A percentile compares a stretch with the other conserved stretches of the same genome.
Conservation (phyloP, 805 yeast species). For the Suhomyces sp. region DNA sequence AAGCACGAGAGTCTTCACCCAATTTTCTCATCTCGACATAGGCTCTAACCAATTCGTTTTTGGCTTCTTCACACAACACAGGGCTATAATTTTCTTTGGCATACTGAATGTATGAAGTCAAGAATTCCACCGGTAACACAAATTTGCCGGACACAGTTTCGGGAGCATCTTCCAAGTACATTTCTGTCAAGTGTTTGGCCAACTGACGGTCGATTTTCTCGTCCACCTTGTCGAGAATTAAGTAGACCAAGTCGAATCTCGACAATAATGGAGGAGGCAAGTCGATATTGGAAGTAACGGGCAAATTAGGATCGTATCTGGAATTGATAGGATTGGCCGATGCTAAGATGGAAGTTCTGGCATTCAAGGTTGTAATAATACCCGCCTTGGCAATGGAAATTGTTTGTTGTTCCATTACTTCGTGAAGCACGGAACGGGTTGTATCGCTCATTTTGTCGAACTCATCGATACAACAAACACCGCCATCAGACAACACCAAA, state of each 20-base stretch:
- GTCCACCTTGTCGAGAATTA: constrained; percentile 90
- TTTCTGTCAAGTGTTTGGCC: constrained; percentile 85
- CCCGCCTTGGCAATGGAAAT: constrained; percentile 98
- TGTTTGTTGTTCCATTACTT: constrained; percentile 99
- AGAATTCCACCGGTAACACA: constrained; percentile 79
- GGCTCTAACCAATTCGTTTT: constrained; percentile 76
- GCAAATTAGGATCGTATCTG: constrained; percentile 88
- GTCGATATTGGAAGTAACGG: constrained; percentile 94
- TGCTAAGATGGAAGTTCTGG: constrained; percentile 92
- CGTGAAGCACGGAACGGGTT: constrained; percentile 92
- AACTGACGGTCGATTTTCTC: constrained; percentile 78
- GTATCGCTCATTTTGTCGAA: constrained; percentile 96
- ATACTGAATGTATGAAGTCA: constrained; percentile 86
- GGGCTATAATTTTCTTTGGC: constrained; percentile 88
- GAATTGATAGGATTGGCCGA: constrained; percentile 98
- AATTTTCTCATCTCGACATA: constrained; percentile 92
- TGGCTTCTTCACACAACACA: constrained; percentile 74
- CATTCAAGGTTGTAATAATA: constrained; percentile 93
- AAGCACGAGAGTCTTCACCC: constrained; percentile 85
- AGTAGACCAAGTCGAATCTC: constrained; percentile 90
- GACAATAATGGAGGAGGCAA: constrained; percentile 94
- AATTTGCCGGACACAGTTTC: constrained; percentile 65
- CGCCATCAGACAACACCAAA: constrained; percentile 92
- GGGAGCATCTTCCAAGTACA: constrained; percentile 88
- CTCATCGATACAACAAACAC: constrained; percentile 98